Conservation (phyloP, 768 basidiomycete genomes). For the Lactarius hengduanensis region DNA sequence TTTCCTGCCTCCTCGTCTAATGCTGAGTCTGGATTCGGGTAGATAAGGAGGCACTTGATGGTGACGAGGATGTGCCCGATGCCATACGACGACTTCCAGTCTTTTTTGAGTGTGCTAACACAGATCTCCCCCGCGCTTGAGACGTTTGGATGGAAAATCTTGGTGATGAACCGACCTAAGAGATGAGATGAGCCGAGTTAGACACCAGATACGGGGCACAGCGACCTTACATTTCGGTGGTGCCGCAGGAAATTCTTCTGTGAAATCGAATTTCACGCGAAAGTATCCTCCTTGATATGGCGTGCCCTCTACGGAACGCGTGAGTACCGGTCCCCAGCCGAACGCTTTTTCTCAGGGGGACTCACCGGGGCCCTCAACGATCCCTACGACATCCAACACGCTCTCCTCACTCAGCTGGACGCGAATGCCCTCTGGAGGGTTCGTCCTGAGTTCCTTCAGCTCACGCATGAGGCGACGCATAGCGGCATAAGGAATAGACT, state of each 20-base stretch:
- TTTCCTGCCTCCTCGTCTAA: constrained; percentile 96
- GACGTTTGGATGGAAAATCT: constrained; percentile 98
- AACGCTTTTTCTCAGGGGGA: constrained; percentile 15
- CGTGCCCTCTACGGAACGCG: constrained; percentile 49
- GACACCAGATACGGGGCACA: neutral
- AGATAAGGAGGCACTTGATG: constrained; percentile 93
- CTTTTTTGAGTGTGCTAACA: constrained; percentile 96
- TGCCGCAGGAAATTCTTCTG: constrained; percentile 88
- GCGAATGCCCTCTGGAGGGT: constrained; percentile 91
- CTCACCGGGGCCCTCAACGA: constrained; percentile 89
- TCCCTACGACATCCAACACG: constrained; percentile 81
- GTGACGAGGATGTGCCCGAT: constrained; percentile 90
- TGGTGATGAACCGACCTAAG: constrained; percentile 84
- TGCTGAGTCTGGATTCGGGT: constrained; percentile 95
- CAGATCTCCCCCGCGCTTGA: constrained; percentile 90
- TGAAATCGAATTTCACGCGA: constrained; percentile 80
- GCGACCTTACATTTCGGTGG: constrained; percentile 86
- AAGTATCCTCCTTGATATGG: constrained; percentile 76
- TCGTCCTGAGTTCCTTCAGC: constrained; percentile 72
- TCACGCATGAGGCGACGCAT: constrained; percentile 89
- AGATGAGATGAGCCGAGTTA: neutral
- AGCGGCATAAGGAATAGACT: constrained; percentile 51
- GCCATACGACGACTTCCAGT: constrained; percentile 91
- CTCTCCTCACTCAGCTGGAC: constrained; percentile 85
- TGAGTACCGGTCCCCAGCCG: constrained; percentile 9